Percentiles rank a stretch among this genome's conserved stretches.
Conservation (phyloP, 2,329 filamentous ascomycete genomes). For the Hymenoscyphus scutula region DNA sequence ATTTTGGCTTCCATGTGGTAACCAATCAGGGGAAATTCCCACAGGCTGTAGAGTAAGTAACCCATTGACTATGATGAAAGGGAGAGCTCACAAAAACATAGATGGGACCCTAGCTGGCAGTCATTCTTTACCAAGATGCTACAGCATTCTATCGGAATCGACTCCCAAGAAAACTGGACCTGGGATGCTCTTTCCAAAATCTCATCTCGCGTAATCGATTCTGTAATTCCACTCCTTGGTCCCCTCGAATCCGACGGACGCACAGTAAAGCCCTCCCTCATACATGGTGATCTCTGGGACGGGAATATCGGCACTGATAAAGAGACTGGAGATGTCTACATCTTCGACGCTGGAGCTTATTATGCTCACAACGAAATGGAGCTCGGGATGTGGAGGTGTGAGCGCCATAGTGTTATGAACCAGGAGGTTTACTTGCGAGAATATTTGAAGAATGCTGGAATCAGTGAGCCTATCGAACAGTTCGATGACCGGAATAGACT, state of each 20-base stretch:
- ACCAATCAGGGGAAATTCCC: conserved; percentile 29
- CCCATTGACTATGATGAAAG: neutral
- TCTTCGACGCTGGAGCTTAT: conserved; percentile 22
- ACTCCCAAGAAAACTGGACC: conserved; percentile 13
- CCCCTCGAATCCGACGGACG: conserved; percentile 23
- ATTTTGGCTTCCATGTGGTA: conserved; percentile 33
- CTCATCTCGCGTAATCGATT: neutral
- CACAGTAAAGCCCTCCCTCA: conserved; percentile 22
- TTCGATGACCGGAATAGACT: conserved; percentile 36
- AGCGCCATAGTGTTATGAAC: conserved; percentile 9
- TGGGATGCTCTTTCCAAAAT: conserved; percentile 11
- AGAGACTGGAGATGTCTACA: conserved; percentile 18
- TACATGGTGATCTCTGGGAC: conserved; percentile 30
- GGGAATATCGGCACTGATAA: conserved; percentile 19
- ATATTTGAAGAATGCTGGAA: conserved; percentile 14
- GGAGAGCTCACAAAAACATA: neutral
- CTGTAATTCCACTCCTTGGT: conserved; percentile 18
- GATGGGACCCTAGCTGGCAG: conserved; percentile 40
- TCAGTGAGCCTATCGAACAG: conserved; percentile 32
- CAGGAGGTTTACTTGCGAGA: conserved; percentile 14
- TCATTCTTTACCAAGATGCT: conserved; percentile 33
- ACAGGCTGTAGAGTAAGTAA: conserved; percentile 16
- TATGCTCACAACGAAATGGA: conserved; percentile 27
- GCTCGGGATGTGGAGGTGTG: conserved; percentile 20
- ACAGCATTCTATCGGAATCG: neutral